Conservation (phyloP, 495 filamentous ascomycete genomes). For the Neurospora sp. region DNA sequence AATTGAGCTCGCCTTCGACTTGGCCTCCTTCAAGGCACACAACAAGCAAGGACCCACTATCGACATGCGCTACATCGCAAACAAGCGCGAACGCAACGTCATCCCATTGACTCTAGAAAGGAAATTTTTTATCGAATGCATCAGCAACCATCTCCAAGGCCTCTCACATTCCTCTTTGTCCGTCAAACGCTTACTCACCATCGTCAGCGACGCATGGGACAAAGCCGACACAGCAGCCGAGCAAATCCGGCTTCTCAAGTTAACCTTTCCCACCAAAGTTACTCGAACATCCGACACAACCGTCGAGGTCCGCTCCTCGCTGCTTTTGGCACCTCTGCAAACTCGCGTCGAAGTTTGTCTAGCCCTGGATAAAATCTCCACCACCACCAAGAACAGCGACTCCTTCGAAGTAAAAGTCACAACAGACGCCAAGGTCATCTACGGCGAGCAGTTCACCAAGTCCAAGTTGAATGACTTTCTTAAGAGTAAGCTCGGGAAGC, state of each 20-base stretch:
- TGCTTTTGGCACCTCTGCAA: conserved; percentile 47
- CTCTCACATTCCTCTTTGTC: conserved; percentile 38
- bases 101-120: conserved; percentile 41
- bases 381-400: not conserved
- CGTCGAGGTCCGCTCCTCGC: conserved; percentile 37
- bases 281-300: conserved; percentile 45
- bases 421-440: conserved; percentile 45
- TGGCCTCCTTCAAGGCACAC: conserved; percentile 41
- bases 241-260: conserved; percentile 43
- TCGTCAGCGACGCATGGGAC: conserved; percentile 52
- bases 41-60: conserved; percentile 23
- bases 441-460: conserved; percentile 57
- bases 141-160: conserved; percentile 46
- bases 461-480: conserved; percentile 55
- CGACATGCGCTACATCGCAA: conserved; percentile 45
- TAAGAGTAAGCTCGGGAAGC: conserved; percentile 32
- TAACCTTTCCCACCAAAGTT: conserved; percentile 43
- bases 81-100: conserved; percentile 38
- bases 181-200: conserved; percentile 43
- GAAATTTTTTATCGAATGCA: conserved; percentile 61
- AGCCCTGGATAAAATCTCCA: conserved; percentile 11
- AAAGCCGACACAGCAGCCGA: conserved; percentile 40
- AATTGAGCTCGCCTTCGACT: conserved; percentile 68
- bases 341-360: conserved; percentile 52
- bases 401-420: conserved; percentile 37